Conservation (phyloP, 1,284 basidiomycete species). For the Volvariella volvacea region DNA sequence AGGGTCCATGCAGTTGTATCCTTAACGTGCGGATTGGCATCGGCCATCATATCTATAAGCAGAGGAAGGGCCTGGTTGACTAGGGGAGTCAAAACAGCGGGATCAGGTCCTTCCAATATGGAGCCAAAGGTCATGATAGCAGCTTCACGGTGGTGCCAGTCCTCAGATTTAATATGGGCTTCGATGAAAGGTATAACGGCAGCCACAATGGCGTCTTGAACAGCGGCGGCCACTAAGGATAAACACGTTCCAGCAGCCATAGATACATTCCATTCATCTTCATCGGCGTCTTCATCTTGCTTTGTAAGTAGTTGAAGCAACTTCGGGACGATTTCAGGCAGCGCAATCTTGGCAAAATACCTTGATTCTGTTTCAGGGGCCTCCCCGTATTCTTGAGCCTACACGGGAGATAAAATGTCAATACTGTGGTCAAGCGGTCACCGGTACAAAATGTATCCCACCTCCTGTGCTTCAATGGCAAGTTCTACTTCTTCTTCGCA, state of each 20-base stretch:
- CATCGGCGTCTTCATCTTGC: slow-evolving; percentile 96
- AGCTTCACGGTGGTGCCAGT: slow-evolving; percentile 96
- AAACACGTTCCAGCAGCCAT: slow-evolving; percentile 98
- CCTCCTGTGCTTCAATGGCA: slow-evolving; percentile 89
- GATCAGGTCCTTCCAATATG: slow-evolving; percentile 94
- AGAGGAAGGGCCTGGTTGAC: slow-evolving; percentile 93
- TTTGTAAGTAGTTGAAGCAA: slow-evolving; percentile 84
- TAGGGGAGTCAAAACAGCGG: slow-evolving; percentile 79
- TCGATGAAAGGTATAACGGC: slow-evolving; percentile 98
- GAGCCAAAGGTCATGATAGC: slow-evolving; percentile 98
- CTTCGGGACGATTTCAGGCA: slow-evolving; percentile 93
- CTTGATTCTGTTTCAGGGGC: slow-evolving; percentile 83
- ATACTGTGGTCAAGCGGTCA: slow-evolving; percentile 2
- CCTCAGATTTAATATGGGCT: slow-evolving; percentile 83
- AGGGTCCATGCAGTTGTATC: slow-evolving; percentile 99
- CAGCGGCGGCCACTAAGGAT: slow-evolving; percentile 83
- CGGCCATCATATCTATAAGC: slow-evolving; percentile 93
- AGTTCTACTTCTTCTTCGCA: slow-evolving; percentile 97
- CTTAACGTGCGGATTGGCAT: slow-evolving; percentile 83
- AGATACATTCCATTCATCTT: slow-evolving; percentile 98
- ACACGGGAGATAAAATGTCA: slow-evolving; percentile 7
- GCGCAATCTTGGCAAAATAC: slow-evolving; percentile 90
- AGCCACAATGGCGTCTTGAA: slow-evolving; percentile 87
- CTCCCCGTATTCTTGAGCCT: slow-evolving; percentile 91
- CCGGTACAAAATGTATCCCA: slow-evolving; percentile 24